phyloP scores from a whole-genome alignment of 768 basidiomycete species.

The Russula olivacea region DNA sequence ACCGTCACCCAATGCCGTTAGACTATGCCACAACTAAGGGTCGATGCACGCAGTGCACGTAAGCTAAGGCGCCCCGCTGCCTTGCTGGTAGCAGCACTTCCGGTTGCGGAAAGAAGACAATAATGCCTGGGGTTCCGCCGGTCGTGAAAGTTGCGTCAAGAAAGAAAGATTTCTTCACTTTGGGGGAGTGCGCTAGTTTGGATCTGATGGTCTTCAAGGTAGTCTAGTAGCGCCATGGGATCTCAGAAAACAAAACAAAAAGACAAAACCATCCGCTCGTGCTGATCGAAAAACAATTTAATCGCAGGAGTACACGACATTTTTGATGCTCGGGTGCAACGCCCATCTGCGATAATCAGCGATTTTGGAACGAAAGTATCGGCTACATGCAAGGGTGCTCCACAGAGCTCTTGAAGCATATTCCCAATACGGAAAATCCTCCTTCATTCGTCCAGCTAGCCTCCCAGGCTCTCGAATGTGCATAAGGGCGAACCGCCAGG shows the following conservation, averaged over 20 bases:
- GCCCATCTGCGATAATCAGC: not conserved
- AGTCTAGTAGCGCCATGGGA: not conserved
- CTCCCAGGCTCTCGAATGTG: conserved; percentile 16
- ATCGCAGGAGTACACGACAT: not conserved
- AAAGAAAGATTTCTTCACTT: not conserved
- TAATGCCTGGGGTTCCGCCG: conserved; percentile 5
- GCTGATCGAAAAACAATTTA: not conserved
- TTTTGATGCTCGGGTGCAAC: not conserved
- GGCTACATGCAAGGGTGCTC: conserved; percentile 43
- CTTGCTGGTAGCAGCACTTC: conserved; percentile 4
- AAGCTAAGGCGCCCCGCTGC: conserved; percentile 18
- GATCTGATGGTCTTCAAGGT: not conserved
- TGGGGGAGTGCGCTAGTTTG: not conserved
- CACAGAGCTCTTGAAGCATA: conserved; percentile 44
- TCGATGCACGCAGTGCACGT: conserved; percentile 9
- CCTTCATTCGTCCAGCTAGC: conserved; percentile 46
- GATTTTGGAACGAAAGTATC: conserved; percentile 11
- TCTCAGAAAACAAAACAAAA: not conserved
- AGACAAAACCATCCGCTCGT: not conserved
- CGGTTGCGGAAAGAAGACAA: conserved; percentile 18
- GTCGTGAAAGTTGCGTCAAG: conserved; percentile 8
- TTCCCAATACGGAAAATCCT: conserved; percentile 49
- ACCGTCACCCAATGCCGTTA: conserved; percentile 12
- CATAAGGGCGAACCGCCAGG: conserved; percentile 41
- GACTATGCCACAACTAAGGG: not conserved